These are phyloP conservation scores for Wickerhamomyces tratensis DNA, from an alignment of 805 yeast genomes.

Conservation along the genomic window DNA sequence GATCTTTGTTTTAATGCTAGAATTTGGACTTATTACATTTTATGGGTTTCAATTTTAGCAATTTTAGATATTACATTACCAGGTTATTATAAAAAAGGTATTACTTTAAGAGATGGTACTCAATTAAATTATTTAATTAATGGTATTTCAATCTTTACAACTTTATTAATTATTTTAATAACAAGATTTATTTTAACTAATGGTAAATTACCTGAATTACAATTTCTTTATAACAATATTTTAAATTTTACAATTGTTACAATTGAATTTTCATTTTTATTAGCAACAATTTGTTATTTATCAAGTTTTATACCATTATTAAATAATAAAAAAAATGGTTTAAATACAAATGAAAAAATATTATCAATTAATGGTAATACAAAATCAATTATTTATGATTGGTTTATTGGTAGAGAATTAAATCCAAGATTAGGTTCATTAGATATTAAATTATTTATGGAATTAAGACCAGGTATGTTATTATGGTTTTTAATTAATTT, in stretches of 20 bases:
- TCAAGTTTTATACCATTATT: constrained; percentile 55
- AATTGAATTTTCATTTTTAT: constrained; percentile 48
- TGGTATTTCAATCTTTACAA: constrained; percentile 49
- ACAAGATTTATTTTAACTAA: constrained; percentile 43
- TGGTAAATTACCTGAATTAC: constrained; percentile 68
- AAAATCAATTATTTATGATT: constrained; percentile 66
- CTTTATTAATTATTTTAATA: constrained; percentile 29
- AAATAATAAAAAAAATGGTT: constrained; percentile 32
- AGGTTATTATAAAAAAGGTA: constrained; percentile 57
- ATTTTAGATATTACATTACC: constrained; percentile 58
- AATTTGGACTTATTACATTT: constrained; percentile 55
- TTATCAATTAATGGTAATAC: constrained; percentile 85
- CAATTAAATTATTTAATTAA: constrained; percentile 68
- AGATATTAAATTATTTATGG: constrained; percentile 89
- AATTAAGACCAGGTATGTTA: constrained; percentile 88
- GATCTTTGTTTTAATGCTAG: constrained; percentile 29
- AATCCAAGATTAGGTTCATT: constrained; percentile 81
- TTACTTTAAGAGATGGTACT: constrained; percentile 67
- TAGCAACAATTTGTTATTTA: constrained; percentile 59
- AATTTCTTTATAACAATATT: constrained; percentile 61
- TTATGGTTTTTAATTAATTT: constrained; percentile 76
- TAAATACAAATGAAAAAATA: constrained; percentile 53
- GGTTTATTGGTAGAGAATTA: constrained; percentile 96
- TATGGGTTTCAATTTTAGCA: constrained; percentile 66
- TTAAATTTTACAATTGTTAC: constrained; percentile 56